Percentiles rank a stretch among this genome's conserved stretches.
These are phyloP conservation scores for Daldinia decipiens DNA, from an alignment of 495 filamentous ascomycete genomes.

Conservation along the genomic window DNA sequence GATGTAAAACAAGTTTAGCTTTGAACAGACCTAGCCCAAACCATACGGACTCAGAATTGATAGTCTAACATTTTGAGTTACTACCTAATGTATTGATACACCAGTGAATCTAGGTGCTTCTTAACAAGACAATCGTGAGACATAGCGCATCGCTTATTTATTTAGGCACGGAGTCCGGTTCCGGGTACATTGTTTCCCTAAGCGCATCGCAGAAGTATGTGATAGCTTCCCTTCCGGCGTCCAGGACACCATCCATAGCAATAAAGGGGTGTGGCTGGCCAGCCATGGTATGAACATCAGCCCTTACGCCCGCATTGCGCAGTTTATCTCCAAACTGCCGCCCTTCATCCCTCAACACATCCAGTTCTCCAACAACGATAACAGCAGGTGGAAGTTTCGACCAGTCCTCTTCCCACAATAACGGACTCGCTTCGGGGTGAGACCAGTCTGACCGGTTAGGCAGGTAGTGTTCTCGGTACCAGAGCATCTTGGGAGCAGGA, in stretches of 20 bases:
- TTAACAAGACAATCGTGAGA: neutral
- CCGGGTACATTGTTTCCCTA: slow-evolving; percentile 34
- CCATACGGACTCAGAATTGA: neutral
- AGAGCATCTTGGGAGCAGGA: slow-evolving; percentile 66
- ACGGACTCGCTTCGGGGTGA: slow-evolving; percentile 64
- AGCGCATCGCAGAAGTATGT: slow-evolving; percentile 64
- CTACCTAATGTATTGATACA: neutral
- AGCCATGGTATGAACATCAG: slow-evolving; percentile 65
- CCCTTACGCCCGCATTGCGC: slow-evolving; percentile 56
- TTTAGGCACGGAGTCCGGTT: neutral
- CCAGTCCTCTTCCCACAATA: slow-evolving; percentile 63
- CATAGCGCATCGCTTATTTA: slow-evolving; percentile 1
- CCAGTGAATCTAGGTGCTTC: neutral
- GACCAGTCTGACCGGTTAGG: slow-evolving; percentile 57
- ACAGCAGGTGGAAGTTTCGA: slow-evolving; percentile 59
- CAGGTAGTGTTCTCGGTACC: slow-evolving; percentile 68
- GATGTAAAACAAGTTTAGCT: neutral
- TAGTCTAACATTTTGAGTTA: neutral
- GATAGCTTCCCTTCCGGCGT: slow-evolving; percentile 64
- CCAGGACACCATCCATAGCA: slow-evolving; percentile 66
- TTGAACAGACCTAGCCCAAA: neutral
- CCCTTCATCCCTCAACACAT: slow-evolving; percentile 65
- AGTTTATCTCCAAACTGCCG: slow-evolving; percentile 64
- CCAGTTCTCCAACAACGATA: slow-evolving; percentile 66
- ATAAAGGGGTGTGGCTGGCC: slow-evolving; percentile 72